Base-by-base conservation (phyloP, 805 yeast species). In the Brettanomyces naardenensis region DNA sequence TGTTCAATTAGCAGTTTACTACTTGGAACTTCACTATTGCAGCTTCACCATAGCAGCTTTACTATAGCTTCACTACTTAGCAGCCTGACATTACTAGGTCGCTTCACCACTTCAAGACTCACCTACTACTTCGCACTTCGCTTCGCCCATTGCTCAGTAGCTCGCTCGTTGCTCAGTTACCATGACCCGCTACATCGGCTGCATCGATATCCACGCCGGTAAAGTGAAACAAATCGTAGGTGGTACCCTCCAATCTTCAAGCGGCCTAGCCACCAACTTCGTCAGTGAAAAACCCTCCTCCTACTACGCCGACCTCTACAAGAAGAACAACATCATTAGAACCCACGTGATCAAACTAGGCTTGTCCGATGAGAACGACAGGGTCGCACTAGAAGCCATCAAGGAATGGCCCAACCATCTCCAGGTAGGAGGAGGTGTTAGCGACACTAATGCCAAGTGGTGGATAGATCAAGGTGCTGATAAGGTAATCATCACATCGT, bases 221-320 rank as follows among this genome's bases (percentile, higher is more conserved):
- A 81, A 85, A 48, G 98, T 92, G 43, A 92, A 92, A 53, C 98
- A 92, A 58, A 92, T 92, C 38, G 97, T 92, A 1, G 99, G 98
- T 5, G 95, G 96, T 0, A 83, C 96, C 0, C 65, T 92, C 17
- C 67, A 71, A 0, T 62, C 65, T 9, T 53, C 60, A 4, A 73
- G 66, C 39, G 38, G 47, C 11, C 43, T 52, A 0, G 65, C 76
- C 6, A 84, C 92, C 5, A 92, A 92, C 58, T 89, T 84, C 54
- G 84, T 89, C 4, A 78, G 95, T 2, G 61, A 71, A 20, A 71
- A 81, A 33, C 79, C 94, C 1, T 73, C 96, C 1, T 71, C 79
- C 3, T 79, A 74, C 59, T 92, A 80, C 54, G 88, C 95, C 3
- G 43, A 68, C 10, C 62, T 92, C 28, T 92, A 92, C 62, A 66